Conservation (phyloP, 2,329 filamentous ascomycete species). For the Verticillium longisporum region DNA sequence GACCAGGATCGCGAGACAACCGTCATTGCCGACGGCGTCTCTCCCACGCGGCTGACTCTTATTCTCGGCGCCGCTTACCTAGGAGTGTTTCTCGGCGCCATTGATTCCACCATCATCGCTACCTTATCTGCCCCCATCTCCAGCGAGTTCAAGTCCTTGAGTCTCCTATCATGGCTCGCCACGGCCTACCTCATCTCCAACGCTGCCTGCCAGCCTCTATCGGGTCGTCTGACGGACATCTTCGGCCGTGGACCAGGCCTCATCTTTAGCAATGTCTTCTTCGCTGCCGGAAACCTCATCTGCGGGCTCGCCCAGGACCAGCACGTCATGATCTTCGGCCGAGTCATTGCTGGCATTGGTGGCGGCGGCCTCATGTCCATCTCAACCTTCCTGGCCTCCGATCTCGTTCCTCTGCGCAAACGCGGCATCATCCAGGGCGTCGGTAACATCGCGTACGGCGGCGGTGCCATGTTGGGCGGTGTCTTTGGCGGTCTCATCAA, state of each 20-base stretch:
- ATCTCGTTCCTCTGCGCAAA: constrained; percentile 66
- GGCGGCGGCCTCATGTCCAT: constrained; percentile 76
- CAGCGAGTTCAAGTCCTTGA: constrained; percentile 73
- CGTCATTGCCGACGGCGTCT: constrained; percentile 41
- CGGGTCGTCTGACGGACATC: constrained; percentile 81
- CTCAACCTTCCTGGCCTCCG: constrained; percentile 62
- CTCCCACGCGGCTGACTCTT: constrained; percentile 39
- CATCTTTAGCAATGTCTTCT: constrained; percentile 73
- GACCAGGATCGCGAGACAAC: constrained; percentile 34
- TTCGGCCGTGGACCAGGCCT: constrained; percentile 75
- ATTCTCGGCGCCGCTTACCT: constrained; percentile 49
- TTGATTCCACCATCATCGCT: constrained; percentile 78
- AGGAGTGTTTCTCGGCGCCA: constrained; percentile 56
- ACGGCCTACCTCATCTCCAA: constrained; percentile 85
- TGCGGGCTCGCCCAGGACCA: constrained; percentile 67
- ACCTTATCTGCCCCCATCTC: constrained; percentile 80
- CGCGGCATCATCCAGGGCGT: constrained; percentile 77
- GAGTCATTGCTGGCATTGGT: constrained; percentile 75
- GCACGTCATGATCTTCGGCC: constrained; percentile 66
- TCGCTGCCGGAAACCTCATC: constrained; percentile 72
- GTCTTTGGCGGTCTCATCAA: constrained; percentile 77
- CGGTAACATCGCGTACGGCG: constrained; percentile 75
- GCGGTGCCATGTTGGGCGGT: constrained; percentile 74
- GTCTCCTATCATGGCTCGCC: constrained; percentile 79
- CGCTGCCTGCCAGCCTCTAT: constrained; percentile 78